phyloP scores from a whole-genome alignment of 2,329 filamentous ascomycete species.

The Alternaria dauci region DNA sequence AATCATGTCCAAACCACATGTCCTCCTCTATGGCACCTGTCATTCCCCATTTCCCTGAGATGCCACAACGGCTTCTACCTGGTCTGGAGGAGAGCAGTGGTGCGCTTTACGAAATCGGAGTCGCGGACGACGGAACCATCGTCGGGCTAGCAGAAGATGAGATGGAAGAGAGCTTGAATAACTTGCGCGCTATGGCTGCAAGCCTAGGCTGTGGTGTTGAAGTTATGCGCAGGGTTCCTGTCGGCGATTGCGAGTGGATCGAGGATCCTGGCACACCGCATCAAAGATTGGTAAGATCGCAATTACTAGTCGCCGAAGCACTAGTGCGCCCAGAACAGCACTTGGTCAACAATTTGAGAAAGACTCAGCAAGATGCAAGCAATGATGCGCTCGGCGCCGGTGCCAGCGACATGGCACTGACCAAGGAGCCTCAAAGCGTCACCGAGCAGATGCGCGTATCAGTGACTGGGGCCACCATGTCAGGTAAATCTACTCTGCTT shows the following conservation, averaged over 20 bases:
- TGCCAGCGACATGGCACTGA: neutral
- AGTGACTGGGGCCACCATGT: conserved; percentile 86
- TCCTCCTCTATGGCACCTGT: conserved; percentile 78
- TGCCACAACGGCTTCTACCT: conserved; percentile 66
- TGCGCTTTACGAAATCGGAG: conserved; percentile 94
- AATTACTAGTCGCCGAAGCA: conserved; percentile 88
- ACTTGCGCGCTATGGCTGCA: conserved; percentile 87
- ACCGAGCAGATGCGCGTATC: conserved; percentile 81
- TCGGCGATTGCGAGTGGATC: conserved; percentile 83
- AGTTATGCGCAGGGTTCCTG: conserved; percentile 80
- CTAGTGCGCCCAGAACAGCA: conserved; percentile 73
- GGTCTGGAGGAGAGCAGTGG: conserved; percentile 93
- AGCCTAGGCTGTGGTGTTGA: conserved; percentile 88
- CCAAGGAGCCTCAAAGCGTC: conserved; percentile 15
- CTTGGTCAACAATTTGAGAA: conserved; percentile 31
- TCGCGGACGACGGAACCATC: conserved; percentile 91
- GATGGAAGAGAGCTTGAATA: conserved; percentile 87
- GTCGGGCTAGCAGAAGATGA: conserved; percentile 90
- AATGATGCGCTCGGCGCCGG: neutral
- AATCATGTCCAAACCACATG: conserved; percentile 90
- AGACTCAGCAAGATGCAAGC: conserved; percentile 13
- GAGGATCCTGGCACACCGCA: conserved; percentile 55
- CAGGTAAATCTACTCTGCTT: conserved; percentile 89
- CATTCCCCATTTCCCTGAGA: conserved; percentile 75
- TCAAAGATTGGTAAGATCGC: conserved; percentile 46